Conservation (phyloP, 164 flowering plant species). For the Vitis vinifera region DNA sequence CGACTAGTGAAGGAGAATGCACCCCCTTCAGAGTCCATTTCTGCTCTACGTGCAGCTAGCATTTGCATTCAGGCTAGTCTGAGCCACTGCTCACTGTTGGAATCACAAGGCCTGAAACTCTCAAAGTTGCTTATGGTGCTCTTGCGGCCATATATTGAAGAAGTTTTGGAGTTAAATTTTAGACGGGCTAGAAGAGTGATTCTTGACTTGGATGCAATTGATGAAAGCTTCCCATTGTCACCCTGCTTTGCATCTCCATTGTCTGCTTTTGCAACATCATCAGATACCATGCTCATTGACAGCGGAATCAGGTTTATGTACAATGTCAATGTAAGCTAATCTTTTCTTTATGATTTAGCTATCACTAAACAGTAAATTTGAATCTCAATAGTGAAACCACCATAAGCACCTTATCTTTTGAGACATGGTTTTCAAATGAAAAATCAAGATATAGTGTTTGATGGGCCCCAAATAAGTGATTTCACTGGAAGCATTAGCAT, state of each 20-base stretch:
- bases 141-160: slow-evolving; percentile 82
- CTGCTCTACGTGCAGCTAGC: slow-evolving; percentile 79
- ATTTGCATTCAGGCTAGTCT: slow-evolving; percentile 86
- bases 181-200: slow-evolving; percentile 70
- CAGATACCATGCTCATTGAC: slow-evolving; percentile 56
- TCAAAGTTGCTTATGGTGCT: slow-evolving; percentile 83
- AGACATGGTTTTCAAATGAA: not conserved
- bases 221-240: slow-evolving; percentile 48
- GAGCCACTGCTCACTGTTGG: slow-evolving; percentile 72
- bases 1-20: slow-evolving; percentile 86
- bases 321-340: slow-evolving; percentile 64
- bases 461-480: not conserved
- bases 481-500: not conserved
- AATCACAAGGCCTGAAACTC: slow-evolving; percentile 81
- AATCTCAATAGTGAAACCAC: not conserved
- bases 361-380: not conserved
- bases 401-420: not conserved
- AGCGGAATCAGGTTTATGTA: slow-evolving; percentile 77
- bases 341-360: slow-evolving; percentile 2
- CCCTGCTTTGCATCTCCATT: slow-evolving; percentile 64
- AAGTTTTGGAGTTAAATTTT: slow-evolving; percentile 83
- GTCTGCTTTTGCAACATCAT: slow-evolving; percentile 50
- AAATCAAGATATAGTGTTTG: not conserved
- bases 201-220: slow-evolving; percentile 58
- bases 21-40: slow-evolving; percentile 66